These are phyloP conservation scores for Hemerocallis citrina DNA, from an alignment of 106 monocot genomes.

Conservation along the genomic window DNA sequence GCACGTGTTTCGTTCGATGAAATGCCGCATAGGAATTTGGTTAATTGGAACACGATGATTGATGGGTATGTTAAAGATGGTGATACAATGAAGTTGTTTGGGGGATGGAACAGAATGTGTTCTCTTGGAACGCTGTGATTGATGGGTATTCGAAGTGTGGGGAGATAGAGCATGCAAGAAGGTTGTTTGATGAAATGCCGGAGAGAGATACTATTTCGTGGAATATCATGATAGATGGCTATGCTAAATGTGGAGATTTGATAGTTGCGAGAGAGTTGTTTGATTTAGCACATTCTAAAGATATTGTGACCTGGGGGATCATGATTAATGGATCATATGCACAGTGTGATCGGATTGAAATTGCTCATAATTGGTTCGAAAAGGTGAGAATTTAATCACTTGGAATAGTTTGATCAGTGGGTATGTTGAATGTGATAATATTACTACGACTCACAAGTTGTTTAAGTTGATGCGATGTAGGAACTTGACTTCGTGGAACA, in stretches of 20 bases:
- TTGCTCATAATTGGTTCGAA: slow-evolving; percentile 22
- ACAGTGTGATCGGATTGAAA: slow-evolving; percentile 2
- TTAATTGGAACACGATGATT: slow-evolving; percentile 42
- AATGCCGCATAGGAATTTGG: slow-evolving; percentile 11
- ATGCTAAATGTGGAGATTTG: slow-evolving; percentile 19
- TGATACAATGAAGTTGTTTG: slow-evolving; percentile 5
- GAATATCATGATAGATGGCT: slow-evolving; percentile 32
- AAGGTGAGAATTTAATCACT: slow-evolving; percentile 8
- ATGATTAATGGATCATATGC: slow-evolving; percentile 17
- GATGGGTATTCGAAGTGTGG: slow-evolving; percentile 27
- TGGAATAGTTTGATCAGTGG: slow-evolving; percentile 19
- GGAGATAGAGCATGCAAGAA: slow-evolving; percentile 13
- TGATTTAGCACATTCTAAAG: slow-evolving; percentile 15
- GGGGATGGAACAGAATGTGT: slow-evolving; percentile 27
- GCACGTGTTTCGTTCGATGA: slow-evolving; percentile 13
- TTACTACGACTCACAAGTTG: slow-evolving; percentile 4
- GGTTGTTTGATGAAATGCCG: slow-evolving; percentile 26
- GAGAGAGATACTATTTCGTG: slow-evolving; percentile 14
- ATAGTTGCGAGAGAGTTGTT: slow-evolving; percentile 13
- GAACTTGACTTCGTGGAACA: slow-evolving; percentile 13
- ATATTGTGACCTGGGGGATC: slow-evolving; percentile 16
- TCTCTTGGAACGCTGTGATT: slow-evolving; percentile 43
- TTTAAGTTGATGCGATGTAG: slow-evolving; percentile 16
- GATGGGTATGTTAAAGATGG: slow-evolving; percentile 37
- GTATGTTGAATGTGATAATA: slow-evolving; percentile 8